phyloP scores from a whole-genome alignment of 352 stramenopile genomes.

The Phytophthora fragariaefolia region DNA sequence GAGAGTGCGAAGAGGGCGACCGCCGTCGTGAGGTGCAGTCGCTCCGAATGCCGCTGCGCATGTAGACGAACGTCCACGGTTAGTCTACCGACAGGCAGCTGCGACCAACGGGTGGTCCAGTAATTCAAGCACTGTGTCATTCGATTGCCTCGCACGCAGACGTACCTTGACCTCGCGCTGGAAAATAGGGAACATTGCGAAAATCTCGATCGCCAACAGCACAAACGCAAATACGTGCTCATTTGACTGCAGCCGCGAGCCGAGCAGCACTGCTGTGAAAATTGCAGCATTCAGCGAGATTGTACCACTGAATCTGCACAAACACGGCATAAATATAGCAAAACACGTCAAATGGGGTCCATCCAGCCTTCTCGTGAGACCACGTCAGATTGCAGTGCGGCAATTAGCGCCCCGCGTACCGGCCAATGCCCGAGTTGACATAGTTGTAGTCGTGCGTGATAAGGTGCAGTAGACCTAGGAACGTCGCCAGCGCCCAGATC shows the following conservation, averaged over 20 bases:
- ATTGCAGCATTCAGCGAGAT: constrained; percentile 94
- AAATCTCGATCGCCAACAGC: constrained; percentile 91
- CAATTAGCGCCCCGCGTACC: constrained; percentile 33
- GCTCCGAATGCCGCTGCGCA: constrained; percentile 70
- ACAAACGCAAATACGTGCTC: constrained; percentile 93
- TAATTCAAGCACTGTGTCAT: too few relatives aligned
- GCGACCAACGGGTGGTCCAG: constrained; percentile 12
- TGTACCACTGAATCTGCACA: constrained; percentile 80
- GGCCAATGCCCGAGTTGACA: constrained; percentile 80
- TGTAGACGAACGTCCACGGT: constrained; percentile 10
- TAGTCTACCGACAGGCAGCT: not conserved
- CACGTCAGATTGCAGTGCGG: not conserved
- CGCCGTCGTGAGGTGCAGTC: constrained; percentile 69
- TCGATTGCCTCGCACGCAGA: constrained; percentile 1
- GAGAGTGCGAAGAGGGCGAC: constrained; percentile 77
- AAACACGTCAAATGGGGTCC: constrained; percentile 5
- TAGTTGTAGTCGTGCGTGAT: constrained; percentile 93
- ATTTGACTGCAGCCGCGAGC: constrained; percentile 90
- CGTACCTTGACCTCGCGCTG: constrained; percentile 88
- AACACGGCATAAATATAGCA: constrained; percentile 7
- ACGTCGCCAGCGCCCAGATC: constrained; percentile 88
- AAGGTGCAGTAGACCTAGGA: constrained; percentile 85
- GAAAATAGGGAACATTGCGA: constrained; percentile 91
- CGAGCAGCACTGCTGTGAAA: constrained; percentile 92
- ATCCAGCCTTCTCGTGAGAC: not conserved